Percentiles rank a stretch among this genome's conserved stretches.
These are phyloP conservation scores for Arthrinium puccinioides DNA, from an alignment of 2,329 filamentous ascomycete species.

Conservation along the genomic window DNA sequence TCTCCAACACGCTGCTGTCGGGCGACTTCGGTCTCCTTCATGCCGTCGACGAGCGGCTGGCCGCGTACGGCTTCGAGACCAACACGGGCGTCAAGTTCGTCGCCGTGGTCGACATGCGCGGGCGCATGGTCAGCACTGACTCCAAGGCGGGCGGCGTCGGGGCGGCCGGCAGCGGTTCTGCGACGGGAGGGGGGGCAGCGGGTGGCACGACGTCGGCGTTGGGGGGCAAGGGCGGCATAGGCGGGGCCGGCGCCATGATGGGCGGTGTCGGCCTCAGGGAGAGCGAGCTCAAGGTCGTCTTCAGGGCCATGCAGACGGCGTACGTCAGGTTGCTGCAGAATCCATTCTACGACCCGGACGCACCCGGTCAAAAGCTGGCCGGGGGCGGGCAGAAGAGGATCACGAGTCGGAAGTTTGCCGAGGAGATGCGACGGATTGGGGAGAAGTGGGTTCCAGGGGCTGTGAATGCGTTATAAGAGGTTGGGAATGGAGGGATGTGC, in stretches of 20 bases:
- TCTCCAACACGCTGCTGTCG: conserved; percentile 40
- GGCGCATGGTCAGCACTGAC: conserved; percentile 37
- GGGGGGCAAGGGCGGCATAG: conserved; percentile 19
- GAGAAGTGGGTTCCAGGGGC: conserved; percentile 72
- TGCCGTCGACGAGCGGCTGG: conserved; percentile 85
- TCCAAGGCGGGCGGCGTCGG: conserved; percentile 1
- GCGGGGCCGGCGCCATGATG: conserved; percentile 13
- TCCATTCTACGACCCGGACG: conserved; percentile 88
- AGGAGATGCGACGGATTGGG: conserved; percentile 80
- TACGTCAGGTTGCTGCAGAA: conserved; percentile 88
- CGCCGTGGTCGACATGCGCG: conserved; percentile 84
- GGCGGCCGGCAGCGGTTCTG: conserved; percentile 8
- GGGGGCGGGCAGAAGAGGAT: conserved; percentile 61
- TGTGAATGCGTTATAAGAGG: conserved; percentile 34
- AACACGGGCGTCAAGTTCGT: conserved; percentile 92
- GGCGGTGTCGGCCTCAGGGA: conserved; percentile 61
- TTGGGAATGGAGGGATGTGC: too few species aligned
- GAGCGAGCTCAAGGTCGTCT: conserved; percentile 84
- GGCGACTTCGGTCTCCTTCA: conserved; percentile 90
- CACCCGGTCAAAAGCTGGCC: conserved; percentile 50
- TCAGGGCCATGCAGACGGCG: conserved; percentile 85
- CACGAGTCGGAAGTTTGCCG: conserved; percentile 70
- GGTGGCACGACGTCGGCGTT: background rate
- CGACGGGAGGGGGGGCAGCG: conserved; percentile 1
- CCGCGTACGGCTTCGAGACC: conserved; percentile 92